Conservation (phyloP, 257 asterid species). For the Nicotiana undulata region DNA sequence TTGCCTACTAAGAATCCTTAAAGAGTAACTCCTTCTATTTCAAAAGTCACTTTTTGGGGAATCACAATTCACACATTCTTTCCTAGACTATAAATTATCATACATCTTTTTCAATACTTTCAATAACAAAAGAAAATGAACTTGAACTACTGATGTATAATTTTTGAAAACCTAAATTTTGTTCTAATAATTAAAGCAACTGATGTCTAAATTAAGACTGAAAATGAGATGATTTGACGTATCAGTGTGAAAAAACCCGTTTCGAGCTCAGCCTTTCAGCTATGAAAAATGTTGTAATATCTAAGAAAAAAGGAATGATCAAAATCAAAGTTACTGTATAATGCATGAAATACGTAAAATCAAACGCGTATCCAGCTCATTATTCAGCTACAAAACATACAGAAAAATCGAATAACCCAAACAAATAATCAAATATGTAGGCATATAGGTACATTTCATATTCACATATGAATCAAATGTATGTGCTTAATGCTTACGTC, state of each 20-base stretch:
- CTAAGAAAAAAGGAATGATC: neutral
- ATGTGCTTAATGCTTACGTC: slow-evolving; percentile 37
- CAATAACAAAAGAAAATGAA: neutral
- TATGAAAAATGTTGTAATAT: neutral
- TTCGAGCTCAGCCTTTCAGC: neutral
- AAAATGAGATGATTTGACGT: neutral
- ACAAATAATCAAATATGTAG: neutral
- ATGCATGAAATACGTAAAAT: neutral
- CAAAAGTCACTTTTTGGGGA: neutral
- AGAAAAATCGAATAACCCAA: neutral
- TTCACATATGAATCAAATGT: neutral
- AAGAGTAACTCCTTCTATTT: neutral
- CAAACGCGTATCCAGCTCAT: neutral
- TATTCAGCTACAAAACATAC: neutral
- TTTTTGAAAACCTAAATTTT: neutral
- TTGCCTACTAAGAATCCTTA: neutral
- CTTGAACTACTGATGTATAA: neutral
- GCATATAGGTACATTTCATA: neutral
- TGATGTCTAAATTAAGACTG: neutral
- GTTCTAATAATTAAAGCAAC: neutral
- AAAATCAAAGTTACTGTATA: neutral
- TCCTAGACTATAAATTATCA: neutral
- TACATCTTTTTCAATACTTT: neutral
- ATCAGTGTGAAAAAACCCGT: neutral
- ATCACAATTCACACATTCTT: neutral